Conservation (phyloP, 208 protist genomes). For the Trypanosoma caninum region DNA sequence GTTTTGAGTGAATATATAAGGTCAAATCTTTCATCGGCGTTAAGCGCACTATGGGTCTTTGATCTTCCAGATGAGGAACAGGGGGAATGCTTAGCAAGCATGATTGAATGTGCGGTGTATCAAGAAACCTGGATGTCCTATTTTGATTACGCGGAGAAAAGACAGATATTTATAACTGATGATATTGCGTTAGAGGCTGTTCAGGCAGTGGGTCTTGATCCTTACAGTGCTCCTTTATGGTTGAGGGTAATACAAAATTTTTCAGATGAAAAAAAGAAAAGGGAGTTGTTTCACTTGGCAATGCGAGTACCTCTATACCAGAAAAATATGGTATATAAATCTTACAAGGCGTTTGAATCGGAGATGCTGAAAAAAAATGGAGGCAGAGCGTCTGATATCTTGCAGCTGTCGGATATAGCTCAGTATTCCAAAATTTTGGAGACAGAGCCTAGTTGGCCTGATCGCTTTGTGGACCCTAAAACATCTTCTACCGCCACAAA, state of each 20-base stretch:
- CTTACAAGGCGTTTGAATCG: slow-evolving; percentile 41
- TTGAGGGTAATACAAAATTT: slow-evolving; percentile 37
- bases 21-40: slow-evolving; percentile 44
- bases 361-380: slow-evolving; percentile 15
- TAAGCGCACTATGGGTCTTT: slow-evolving; percentile 43
- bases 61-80: slow-evolving; percentile 52
- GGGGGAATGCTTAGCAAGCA: slow-evolving; percentile 33
- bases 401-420: slow-evolving; percentile 12
- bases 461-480: slow-evolving; percentile 49
- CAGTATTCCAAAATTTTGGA: slow-evolving; percentile 23
- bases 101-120: slow-evolving; percentile 70
- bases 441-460: slow-evolving; percentile 50
- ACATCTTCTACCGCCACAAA: slow-evolving; percentile 19
- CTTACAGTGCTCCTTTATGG: slow-evolving; percentile 69
- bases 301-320: slow-evolving; percentile 67
- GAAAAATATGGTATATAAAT: slow-evolving; percentile 33
- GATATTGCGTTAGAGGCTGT: slow-evolving; percentile 63
- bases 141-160: slow-evolving; percentile 55
- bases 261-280: slow-evolving; percentile 31
- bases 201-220: slow-evolving; percentile 70
- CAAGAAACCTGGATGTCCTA: slow-evolving; percentile 80
- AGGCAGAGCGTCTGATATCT: not conserved
- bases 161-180: slow-evolving; percentile 42
- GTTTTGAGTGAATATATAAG: slow-evolving; percentile 29
- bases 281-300: slow-evolving; percentile 63